A percentile compares a stretch with the other conserved stretches of the same genome.
phyloP scores from a whole-genome alignment of 2,329 filamentous ascomycete genomes.

The Ceratocystiopsis minuta region DNA sequence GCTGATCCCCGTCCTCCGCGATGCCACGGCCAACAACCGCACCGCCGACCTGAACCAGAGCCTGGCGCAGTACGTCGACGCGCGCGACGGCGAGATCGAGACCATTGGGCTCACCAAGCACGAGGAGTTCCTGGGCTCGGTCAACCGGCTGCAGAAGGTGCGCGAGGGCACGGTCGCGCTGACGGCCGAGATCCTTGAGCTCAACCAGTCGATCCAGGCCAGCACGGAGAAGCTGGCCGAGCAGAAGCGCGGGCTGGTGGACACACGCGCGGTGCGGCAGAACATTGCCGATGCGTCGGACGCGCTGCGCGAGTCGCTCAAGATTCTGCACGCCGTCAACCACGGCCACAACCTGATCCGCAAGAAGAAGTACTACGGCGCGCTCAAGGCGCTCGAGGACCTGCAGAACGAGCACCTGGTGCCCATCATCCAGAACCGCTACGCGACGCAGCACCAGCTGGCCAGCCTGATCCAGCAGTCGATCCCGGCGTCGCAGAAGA shows the following conservation, averaged over 20 bases:
- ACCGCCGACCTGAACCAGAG: constrained; percentile 59
- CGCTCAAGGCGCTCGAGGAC: constrained; percentile 83
- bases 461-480: constrained; percentile 93
- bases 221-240: constrained; percentile 88
- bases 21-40: constrained; percentile 61
- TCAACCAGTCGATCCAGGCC: constrained; percentile 87
- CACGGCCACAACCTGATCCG: constrained; percentile 80
- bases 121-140: constrained; percentile 85
- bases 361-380: constrained; percentile 91
- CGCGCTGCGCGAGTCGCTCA: constrained; percentile 76
- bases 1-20: constrained; percentile 82
- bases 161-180: constrained; percentile 77
- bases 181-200: constrained; percentile 75
- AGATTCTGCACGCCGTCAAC: constrained; percentile 82
- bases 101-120: constrained; percentile 88
- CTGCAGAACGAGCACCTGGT: constrained; percentile 85
- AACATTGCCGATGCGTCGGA: constrained; percentile 89
- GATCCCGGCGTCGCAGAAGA: constrained; percentile 77
- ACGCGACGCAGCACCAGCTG: constrained; percentile 85
- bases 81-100: constrained; percentile 83
- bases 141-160: constrained; percentile 83
- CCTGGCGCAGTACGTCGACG: constrained; percentile 63
- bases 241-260: constrained; percentile 86
- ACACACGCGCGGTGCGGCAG: constrained; percentile 78
- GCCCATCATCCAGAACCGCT: constrained; percentile 55